Conservation (phyloP, 257 asterid species). For the Plantago major region DNA sequence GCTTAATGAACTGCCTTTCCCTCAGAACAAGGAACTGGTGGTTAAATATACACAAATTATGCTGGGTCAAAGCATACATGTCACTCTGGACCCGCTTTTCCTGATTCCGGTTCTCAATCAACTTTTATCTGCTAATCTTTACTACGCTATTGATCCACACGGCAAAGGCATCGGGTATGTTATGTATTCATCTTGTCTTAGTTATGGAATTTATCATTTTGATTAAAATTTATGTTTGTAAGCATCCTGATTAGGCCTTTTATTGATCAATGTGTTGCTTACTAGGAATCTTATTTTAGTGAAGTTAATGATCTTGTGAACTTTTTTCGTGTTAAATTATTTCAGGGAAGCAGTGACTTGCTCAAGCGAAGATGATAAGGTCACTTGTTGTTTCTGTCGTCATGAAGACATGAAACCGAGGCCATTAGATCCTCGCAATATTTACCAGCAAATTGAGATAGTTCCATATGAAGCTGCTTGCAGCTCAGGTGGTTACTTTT, state of each 20-base stretch:
- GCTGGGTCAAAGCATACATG: not conserved
- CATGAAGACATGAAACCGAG: conserved; percentile 40
- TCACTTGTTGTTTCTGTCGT: conserved; percentile 46
- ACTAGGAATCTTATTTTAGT: too few relatives aligned
- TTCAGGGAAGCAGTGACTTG: conserved; percentile 54
- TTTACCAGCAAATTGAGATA: conserved; percentile 40
- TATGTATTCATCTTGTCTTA: not conserved
- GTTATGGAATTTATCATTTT: too few relatives aligned
- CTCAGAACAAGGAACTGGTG: conserved; percentile 50
- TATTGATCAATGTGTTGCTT: too few relatives aligned
- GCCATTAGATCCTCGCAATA: conserved; percentile 49
- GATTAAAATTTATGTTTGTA: too few relatives aligned
- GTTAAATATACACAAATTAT: conserved; percentile 3
- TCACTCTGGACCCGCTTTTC: conserved; percentile 18
- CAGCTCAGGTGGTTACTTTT: conserved; percentile 14
- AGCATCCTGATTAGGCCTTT: too few relatives aligned
- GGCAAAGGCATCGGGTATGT: conserved; percentile 55
- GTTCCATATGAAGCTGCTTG: conserved; percentile 15
- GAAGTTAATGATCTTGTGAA: not conserved
- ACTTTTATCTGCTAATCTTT: conserved; percentile 45
- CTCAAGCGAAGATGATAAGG: conserved; percentile 53
- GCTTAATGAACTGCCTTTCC: conserved; percentile 45
- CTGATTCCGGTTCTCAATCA: conserved; percentile 51
- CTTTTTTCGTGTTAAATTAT: conserved; percentile 10
- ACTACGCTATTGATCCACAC: conserved; percentile 46